A percentile compares a stretch with the other conserved stretches of the same genome.
phyloP scores from a whole-genome alignment of 2,329 filamentous ascomycete species.

The Pseudogymnoascus sp. region DNA sequence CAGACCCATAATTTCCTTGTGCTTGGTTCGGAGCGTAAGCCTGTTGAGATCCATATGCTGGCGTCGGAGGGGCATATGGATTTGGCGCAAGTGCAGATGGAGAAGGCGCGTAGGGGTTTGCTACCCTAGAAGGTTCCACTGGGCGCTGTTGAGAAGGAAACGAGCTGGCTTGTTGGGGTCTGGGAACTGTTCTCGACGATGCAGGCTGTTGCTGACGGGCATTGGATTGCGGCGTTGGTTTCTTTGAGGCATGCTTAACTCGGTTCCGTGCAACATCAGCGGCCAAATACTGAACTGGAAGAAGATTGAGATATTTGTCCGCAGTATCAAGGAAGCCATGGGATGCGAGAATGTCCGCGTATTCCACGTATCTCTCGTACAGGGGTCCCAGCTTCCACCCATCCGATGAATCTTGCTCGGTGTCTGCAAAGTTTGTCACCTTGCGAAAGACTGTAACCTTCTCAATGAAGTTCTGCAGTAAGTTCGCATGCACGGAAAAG shows the following conservation, averaged over 20 bases:
- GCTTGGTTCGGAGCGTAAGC: constrained; percentile 33
- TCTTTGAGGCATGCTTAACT: constrained; percentile 75
- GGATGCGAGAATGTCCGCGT: constrained; percentile 87
- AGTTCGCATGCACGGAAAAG: constrained; percentile 85
- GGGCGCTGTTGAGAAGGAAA: constrained; percentile 44
- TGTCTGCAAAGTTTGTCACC: constrained; percentile 84
- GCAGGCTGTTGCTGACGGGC: constrained; percentile 28
- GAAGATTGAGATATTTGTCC: constrained; percentile 82
- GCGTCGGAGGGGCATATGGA: constrained; percentile 42
- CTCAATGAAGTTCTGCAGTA: constrained; percentile 89
- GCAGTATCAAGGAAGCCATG: constrained; percentile 82
- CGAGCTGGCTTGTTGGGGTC: constrained; percentile 32
- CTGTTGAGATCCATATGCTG: constrained; percentile 33
- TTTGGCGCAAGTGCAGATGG: constrained; percentile 32
- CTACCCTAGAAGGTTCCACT: constrained; percentile 22
- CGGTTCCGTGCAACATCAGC: constrained; percentile 82
- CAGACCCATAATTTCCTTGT: constrained; percentile 30
- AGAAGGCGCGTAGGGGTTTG: constrained; percentile 34
- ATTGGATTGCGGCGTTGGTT: constrained; percentile 36
- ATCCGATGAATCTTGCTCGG: constrained; percentile 60
- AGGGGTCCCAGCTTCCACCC: constrained; percentile 85
- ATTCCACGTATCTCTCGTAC: constrained; percentile 95
- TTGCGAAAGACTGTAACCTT: constrained; percentile 96
- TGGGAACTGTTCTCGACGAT: constrained; percentile 35
- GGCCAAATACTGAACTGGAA: constrained; percentile 75